Evolutionary conservation across 306 rosid species (phyloP).

Genomic region (Rosa multiflora): DNA sequence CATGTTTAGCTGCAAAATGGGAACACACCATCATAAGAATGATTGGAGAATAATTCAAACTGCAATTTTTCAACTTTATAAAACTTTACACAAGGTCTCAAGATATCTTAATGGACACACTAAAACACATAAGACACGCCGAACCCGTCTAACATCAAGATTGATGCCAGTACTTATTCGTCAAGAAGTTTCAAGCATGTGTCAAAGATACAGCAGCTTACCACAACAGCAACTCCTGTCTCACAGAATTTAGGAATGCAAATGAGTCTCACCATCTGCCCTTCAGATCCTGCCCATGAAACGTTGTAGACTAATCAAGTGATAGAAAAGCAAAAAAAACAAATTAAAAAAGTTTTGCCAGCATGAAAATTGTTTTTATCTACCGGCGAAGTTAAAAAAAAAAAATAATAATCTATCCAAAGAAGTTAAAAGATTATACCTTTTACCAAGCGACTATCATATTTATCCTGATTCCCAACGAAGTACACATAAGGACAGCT

Average conservation of each 20-base stretch:
- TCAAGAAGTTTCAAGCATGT: neutral
- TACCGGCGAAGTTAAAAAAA: neutral
- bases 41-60: slow-evolving; percentile 15
- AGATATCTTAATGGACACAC: neutral
- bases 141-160: neutral
- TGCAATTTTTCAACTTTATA: slow-evolving; percentile 4
- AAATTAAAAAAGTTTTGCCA: neutral
- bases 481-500: slow-evolving; percentile 94
- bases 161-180: neutral
- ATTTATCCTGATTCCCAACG: slow-evolving; percentile 84
- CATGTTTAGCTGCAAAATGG: slow-evolving; percentile 68
- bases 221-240: slow-evolving; percentile 86
- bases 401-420: neutral
- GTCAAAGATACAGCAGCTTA: slow-evolving; percentile 37
- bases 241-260: slow-evolving; percentile 79
- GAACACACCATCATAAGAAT: slow-evolving; percentile 14
- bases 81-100: neutral
- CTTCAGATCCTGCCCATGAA: slow-evolving; percentile 69
- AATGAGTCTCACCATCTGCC: slow-evolving; percentile 84
- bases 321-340: neutral
- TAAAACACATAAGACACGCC: neutral
- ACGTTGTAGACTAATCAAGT: neutral
- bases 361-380: neutral
- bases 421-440: slow-evolving; percentile 49
- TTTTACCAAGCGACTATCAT: slow-evolving; percentile 57